These are phyloP conservation scores for Paramecium biaurelia DNA, from an alignment of 73 alveolate genomes.

Conservation along the genomic window DNA sequence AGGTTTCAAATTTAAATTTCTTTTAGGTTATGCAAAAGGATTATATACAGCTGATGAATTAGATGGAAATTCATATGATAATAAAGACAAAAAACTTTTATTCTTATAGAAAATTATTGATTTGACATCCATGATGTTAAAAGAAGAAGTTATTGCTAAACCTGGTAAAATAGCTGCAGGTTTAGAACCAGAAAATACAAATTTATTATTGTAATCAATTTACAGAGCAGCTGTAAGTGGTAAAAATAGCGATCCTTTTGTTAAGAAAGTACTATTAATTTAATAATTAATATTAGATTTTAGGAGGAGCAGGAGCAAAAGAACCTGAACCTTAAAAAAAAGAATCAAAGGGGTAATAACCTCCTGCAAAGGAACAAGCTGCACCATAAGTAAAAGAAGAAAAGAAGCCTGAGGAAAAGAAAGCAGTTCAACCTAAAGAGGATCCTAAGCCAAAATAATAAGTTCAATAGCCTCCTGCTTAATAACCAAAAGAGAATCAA, in stretches of 20 bases:
- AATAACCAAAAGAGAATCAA: background rate
- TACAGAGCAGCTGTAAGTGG: slow-evolving; percentile 78
- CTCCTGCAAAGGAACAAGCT: slow-evolving; percentile 43
- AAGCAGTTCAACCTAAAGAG: slow-evolving; percentile 11
- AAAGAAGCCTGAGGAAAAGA: slow-evolving; percentile 26
- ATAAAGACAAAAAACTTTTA: slow-evolving; percentile 72
- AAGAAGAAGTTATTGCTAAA: slow-evolving; percentile 78
- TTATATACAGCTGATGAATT: slow-evolving; percentile 82
- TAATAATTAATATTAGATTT: background rate
- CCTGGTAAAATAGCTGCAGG: slow-evolving; percentile 93
- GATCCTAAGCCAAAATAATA: slow-evolving; percentile 49
- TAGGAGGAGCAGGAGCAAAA: slow-evolving; percentile 53
- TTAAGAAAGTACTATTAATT: background rate
- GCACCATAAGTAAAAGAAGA: slow-evolving; percentile 50
- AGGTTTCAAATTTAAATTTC: slow-evolving; percentile 67
- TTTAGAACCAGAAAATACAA: slow-evolving; percentile 92
- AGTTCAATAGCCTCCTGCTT: slow-evolving; percentile 39
- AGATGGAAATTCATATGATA: slow-evolving; percentile 76
- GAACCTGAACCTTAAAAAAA: slow-evolving; percentile 46
- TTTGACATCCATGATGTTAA: slow-evolving; percentile 65
- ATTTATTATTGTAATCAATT: slow-evolving; percentile 71
- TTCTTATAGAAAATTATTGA: slow-evolving; percentile 77
- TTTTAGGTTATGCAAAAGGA: slow-evolving; percentile 71
- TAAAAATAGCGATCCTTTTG: slow-evolving; percentile 59
- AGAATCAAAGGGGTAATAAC: background rate